Base-by-base conservation (phyloP, 1,284 basidiomycete genomes). In the Leccinum pachyderme region DNA sequence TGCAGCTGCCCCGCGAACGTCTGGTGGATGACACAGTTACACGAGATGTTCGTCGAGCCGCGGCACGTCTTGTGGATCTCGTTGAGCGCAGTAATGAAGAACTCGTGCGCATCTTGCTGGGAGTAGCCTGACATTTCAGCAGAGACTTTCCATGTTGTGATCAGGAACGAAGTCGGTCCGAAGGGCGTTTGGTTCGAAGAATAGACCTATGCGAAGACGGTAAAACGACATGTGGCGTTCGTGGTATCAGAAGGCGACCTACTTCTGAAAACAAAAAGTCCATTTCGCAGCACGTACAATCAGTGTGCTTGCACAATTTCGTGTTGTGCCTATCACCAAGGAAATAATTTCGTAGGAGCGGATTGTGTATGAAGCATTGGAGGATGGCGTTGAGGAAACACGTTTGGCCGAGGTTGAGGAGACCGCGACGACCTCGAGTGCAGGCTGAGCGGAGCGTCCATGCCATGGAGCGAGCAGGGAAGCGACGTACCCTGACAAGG, bases 221-320 rank as follows among this genome's bases (percentile, higher is more conserved):
- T 43, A 24, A 25, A 25, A 13, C 4, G 33, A 2, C 15, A 35
- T 0, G 15, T 15, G 33, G 33, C 4, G 9, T 35, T 35, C 15
- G 7, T 11, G 29, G 9, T 31, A 7, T 4, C 13, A 7, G 15
- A 22, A 8, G 37, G 28, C 1, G 5, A 43, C 65, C 49, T 57
- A 92, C 93, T 77, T 97, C 94, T 25, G 84, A 76, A 70, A 96
- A 96, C 5, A 98, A 80, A 60, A 83, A 86, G 71, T 98, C 95
- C 87, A 99, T 89, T 72, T 98, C 95, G 71, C 95, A 99, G 54
- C 89, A 94, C 51, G 91, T 89, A 72, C 95, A 99, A 32, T 89
- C 84, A 43, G 85, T 83, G 39, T 76, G 72, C 67, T 84, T 87
- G 73, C 91, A 93, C 57, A 85, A 69, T 63, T 75, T 77, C 64